Evolutionary conservation across 495 filamentous ascomycete genomes (phyloP), one percentile per base, ranked within the genome.

Genomic region (Neurospora hispaniola): DNA sequence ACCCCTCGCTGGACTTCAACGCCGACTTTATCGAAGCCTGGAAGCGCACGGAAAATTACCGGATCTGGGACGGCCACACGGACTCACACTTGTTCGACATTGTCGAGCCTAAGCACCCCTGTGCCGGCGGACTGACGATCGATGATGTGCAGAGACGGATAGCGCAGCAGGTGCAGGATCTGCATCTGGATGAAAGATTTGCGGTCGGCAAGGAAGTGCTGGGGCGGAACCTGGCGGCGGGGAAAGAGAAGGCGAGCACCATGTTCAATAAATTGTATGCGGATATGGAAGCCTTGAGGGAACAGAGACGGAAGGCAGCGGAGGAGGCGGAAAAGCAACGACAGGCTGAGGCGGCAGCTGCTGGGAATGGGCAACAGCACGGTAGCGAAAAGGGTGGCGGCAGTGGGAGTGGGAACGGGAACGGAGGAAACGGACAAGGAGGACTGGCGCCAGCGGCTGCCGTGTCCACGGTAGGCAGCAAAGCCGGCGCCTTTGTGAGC

Each of bases 1-100:
- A 98, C 75, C 95, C 96, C 2, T 89, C 92, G 1, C 73, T 82
- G 66, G 96, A 98, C 76, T 98, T 96, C 80, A 88, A 90, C 59
- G 78, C 80, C 8, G 93, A 97, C 72, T 98, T 85, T 81, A 85
- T 90, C 75, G 89, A 93, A 31, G 88, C 87, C 35, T 98, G 96
- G 96, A 87, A 87, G 78, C 87, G 85, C 72, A 97, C 96, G 1
- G 90, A 97, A 40, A 97, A 97, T 73, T 97, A 93, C 81, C 86
- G 91, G 35, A 88, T 98, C 43, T 99, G 95, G 85, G 82, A 93
- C 71, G 83, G 78, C 31, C 75, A 85, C 71, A 90, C 88, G 40
- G 96, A 98, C 75, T 90, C 91, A 18, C 91, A 97, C 76, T 84
- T 98, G 5, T 99, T 97, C 78, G 95, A 97, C 74, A 92, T 99